A percentile compares a stretch with the other conserved stretches of the same genome.
Evolutionary conservation across 306 rosid genomes (phyloP).

Genomic region (Lathyrus sativus): DNA sequence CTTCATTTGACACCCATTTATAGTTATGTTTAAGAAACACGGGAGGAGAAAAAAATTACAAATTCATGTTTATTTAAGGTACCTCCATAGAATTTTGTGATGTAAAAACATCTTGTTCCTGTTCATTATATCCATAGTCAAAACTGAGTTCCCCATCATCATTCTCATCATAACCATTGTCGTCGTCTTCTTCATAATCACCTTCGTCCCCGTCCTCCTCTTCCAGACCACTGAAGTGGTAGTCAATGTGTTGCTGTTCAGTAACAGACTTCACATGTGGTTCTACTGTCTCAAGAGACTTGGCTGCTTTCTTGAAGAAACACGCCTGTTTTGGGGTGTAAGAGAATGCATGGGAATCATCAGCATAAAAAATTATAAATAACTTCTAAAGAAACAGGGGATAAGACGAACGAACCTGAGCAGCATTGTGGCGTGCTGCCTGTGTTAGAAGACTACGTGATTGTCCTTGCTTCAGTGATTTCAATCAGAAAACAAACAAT

Average conservation of each 20-base stretch:
- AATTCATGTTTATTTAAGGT: constrained; percentile 31
- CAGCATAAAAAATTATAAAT: constrained; percentile 32
- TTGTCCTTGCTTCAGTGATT: constrained; percentile 98
- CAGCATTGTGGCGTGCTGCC: constrained; percentile 99
- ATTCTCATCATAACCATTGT: constrained; percentile 52
- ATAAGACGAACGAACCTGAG: constrained; percentile 81
- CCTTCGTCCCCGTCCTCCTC: constrained; percentile 65
- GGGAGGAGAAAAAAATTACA: constrained; percentile 4
- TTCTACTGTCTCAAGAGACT: constrained; percentile 84
- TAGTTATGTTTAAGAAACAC: constrained; percentile 27
- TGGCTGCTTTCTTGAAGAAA: constrained; percentile 87
- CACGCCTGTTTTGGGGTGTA: constrained; percentile 59
- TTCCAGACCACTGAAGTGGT: constrained; percentile 80
- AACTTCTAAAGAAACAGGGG: constrained; percentile 18
- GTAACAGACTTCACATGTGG: constrained; percentile 82
- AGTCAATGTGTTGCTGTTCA: constrained; percentile 92
- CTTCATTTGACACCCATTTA: constrained; percentile 15
- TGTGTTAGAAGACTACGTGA: constrained; percentile 95
- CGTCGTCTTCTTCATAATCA: constrained; percentile 51
- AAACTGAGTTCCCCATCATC: constrained; percentile 92
- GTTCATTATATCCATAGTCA: constrained; percentile 69
- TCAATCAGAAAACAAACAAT: constrained; percentile 84
- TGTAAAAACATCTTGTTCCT: constrained; percentile 58
- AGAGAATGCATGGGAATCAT: constrained; percentile 37
- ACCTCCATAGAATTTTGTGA: constrained; percentile 73